These are phyloP conservation scores for Durusdinium trenchii DNA, from an alignment of 73 alveolate genomes.

Conservation along the genomic window DNA sequence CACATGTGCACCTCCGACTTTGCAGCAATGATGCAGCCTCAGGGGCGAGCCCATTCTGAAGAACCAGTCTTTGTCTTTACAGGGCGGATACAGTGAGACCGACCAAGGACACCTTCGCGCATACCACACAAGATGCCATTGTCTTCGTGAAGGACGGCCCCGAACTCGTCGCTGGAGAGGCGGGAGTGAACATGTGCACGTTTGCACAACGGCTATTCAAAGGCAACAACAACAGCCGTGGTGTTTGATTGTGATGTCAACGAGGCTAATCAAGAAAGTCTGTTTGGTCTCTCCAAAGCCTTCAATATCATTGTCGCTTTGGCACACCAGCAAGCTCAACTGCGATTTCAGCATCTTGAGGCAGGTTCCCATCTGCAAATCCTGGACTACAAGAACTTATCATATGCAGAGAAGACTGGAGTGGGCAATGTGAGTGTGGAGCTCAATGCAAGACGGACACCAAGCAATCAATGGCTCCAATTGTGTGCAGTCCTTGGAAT, in stretches of 20 bases:
- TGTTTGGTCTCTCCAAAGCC: background rate
- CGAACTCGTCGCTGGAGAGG: conserved; percentile 77
- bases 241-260: background rate
- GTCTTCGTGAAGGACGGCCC: conserved; percentile 79
- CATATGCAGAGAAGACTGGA: conserved; percentile 32
- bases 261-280: background rate
- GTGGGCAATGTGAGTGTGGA: background rate
- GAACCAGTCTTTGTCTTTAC: background rate
- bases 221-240: background rate
- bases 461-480: too few relatives aligned
- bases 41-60: background rate
- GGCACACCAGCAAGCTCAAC: background rate
- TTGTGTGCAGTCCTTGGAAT: too few relatives aligned
- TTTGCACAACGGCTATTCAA: background rate
- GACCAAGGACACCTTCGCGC: conserved; percentile 80
- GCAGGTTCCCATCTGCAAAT: conserved; percentile 59
- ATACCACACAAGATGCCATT: conserved; percentile 92
- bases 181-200: background rate
- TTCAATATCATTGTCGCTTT: background rate
- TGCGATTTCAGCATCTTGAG: background rate
- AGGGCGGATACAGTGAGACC: background rate
- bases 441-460: too few relatives aligned
- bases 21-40: conserved; percentile 64
- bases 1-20: conserved; percentile 80
- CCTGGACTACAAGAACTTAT: conserved; percentile 23